Evolutionary conservation across 164 flowering plant genomes (phyloP).

Genomic region (grape (Vitis vinifera)): DNA sequence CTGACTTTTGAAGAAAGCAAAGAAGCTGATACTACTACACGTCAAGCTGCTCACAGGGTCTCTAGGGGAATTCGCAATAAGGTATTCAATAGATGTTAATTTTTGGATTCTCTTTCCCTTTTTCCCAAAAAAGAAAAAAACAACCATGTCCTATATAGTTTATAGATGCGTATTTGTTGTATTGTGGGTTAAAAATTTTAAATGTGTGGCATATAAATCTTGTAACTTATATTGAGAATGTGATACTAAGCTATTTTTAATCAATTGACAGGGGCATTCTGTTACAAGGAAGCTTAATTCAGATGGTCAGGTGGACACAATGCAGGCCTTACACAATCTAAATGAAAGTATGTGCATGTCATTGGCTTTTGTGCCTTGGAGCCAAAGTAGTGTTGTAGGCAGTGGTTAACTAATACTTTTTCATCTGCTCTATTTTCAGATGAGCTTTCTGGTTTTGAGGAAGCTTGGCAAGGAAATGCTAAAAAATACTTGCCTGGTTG

Average conservation of each 20-base stretch:
- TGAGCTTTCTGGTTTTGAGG: slow-evolving; percentile 59
- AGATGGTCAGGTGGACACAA: slow-evolving; percentile 53
- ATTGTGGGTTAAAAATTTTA: slow-evolving; percentile 1
- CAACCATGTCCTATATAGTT: not conserved
- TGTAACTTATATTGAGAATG: not conserved
- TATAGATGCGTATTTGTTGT: not conserved
- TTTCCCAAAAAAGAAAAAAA: too few species aligned
- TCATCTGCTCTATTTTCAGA: slow-evolving; percentile 22
- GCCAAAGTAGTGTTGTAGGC: too few species aligned
- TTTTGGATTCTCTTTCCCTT: too few species aligned
- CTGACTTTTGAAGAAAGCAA: slow-evolving; percentile 47
- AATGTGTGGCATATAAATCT: not conserved
- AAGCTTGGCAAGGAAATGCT: slow-evolving; percentile 71
- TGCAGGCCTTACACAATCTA: slow-evolving; percentile 60
- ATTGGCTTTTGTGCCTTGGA: slow-evolving; percentile 1
- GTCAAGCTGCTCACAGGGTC: slow-evolving; percentile 48
- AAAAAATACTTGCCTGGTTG: slow-evolving; percentile 64
- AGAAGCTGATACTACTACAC: slow-evolving; percentile 44
- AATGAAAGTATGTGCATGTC: slow-evolving; percentile 42
- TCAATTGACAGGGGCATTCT: slow-evolving; percentile 46
- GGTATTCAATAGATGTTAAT: slow-evolving; percentile 22
- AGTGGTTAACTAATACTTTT: too few species aligned
- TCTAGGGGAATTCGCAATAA: slow-evolving; percentile 53
- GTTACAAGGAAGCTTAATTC: slow-evolving; percentile 42
- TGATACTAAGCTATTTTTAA: not conserved